phyloP scores from a whole-genome alignment of 2,329 filamentous ascomycete species.

The Trichoderma semiorbis region DNA sequence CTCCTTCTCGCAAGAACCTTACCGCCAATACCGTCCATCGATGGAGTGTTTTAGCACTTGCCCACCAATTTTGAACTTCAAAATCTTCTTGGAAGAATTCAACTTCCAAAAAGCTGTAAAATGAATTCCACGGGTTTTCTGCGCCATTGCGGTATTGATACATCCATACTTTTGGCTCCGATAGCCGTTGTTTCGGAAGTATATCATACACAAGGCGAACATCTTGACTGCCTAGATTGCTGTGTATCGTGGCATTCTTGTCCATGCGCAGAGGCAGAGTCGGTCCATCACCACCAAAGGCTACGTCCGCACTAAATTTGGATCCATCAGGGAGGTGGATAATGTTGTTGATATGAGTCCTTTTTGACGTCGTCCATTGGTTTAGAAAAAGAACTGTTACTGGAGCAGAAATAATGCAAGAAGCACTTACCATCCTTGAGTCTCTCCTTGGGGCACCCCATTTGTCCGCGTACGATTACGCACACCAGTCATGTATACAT shows the following conservation, averaged over 20 bases:
- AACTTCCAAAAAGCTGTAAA: conserved; percentile 63
- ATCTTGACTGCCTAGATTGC: conserved; percentile 30
- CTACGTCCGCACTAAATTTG: conserved; percentile 57
- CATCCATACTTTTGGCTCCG: neutral
- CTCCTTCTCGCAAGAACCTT: conserved; percentile 5
- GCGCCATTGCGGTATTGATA: conserved; percentile 48
- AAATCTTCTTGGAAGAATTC: conserved; percentile 47
- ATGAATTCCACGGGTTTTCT: conserved; percentile 53
- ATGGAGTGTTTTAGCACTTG: conserved; percentile 14
- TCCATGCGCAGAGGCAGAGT: conserved; percentile 55
- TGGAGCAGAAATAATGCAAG: conserved; percentile 24
- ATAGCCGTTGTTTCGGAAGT: neutral
- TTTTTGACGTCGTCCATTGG: neutral
- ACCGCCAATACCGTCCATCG: conserved; percentile 16
- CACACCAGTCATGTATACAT: conserved; percentile 54
- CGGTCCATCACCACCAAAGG: conserved; percentile 60
- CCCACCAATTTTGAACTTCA: conserved; percentile 22
- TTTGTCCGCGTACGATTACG: conserved; percentile 41
- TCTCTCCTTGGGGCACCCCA: conserved; percentile 39
- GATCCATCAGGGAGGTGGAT: conserved; percentile 49
- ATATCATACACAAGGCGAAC: neutral
- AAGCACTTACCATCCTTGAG: conserved; percentile 44
- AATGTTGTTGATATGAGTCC: conserved; percentile 33
- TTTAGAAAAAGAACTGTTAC: neutral
- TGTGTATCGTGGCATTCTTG: conserved; percentile 35